phyloP scores from a whole-genome alignment of 345 rosid species.

The Corymbia maculata region DNA sequence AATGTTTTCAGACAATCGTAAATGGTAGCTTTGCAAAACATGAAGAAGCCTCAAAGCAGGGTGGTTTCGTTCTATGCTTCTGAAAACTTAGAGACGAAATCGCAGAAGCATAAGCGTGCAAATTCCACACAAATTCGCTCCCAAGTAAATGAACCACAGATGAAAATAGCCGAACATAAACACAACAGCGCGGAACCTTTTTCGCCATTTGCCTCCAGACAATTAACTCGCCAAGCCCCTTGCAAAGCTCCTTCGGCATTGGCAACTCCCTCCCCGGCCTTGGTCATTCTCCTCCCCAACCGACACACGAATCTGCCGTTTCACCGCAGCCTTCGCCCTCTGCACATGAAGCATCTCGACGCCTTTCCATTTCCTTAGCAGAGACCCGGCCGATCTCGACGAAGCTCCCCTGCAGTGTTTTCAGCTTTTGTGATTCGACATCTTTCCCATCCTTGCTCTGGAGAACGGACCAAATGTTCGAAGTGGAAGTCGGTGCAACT shows the following conservation, averaged over 20 bases:
- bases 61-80: no score
- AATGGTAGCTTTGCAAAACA: no score
- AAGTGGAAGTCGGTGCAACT: no score
- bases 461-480: no score
- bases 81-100: no score
- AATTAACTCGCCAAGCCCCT: slow-evolving; percentile 65
- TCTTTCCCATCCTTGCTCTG: no score
- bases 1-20: no score
- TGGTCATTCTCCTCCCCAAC: neutral
- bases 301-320: slow-evolving; percentile 13
- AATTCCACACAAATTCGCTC: neutral
- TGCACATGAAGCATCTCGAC: neutral
- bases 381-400: slow-evolving; percentile 59
- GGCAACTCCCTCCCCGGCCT: slow-evolving; percentile 35
- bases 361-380: slow-evolving; percentile 4
- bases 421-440: slow-evolving; percentile 12
- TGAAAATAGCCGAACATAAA: neutral
- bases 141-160: neutral
- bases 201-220: slow-evolving; percentile 82
- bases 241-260: slow-evolving; percentile 72
- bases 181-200: slow-evolving; percentile 33
- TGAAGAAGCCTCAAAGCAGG: no score
- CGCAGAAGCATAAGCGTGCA: neutral
- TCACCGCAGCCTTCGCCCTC: neutral
- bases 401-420: slow-evolving; percentile 67